Evolutionary conservation across 306 rosid genomes (phyloP).

Genomic region (Clitoria ternatea): DNA sequence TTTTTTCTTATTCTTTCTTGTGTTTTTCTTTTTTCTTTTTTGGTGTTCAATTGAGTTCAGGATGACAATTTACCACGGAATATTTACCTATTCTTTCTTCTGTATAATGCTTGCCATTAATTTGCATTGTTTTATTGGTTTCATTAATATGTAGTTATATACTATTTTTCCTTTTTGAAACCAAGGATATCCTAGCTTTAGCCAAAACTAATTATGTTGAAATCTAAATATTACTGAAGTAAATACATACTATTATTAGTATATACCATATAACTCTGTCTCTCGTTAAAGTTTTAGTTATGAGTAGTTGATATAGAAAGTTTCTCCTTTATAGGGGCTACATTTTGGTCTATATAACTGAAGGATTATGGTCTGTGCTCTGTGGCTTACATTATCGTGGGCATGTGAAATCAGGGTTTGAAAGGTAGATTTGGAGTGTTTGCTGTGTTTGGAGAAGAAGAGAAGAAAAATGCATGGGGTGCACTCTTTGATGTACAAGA

Average conservation of each 20-base stretch:
- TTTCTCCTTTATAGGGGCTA: not conserved
- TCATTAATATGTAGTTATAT: too few relatives aligned
- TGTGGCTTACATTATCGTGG: not conserved
- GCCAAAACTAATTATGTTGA: too few relatives aligned
- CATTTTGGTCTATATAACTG: not conserved
- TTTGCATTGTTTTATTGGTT: not conserved
- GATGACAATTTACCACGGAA: not conserved
- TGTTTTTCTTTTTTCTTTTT: not conserved
- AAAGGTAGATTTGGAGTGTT: slow-evolving; percentile 68
- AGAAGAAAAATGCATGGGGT: slow-evolving; percentile 77
- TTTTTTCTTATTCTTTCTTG: not conserved
- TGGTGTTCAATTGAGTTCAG: not conserved
- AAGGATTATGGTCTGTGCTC: not conserved
- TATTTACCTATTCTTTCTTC: not conserved
- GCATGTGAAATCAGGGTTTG: slow-evolving; percentile 51
- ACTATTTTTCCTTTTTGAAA: too few relatives aligned
- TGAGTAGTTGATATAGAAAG: not conserved
- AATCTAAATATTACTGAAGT: too few relatives aligned
- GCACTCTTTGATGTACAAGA: slow-evolving; percentile 93
- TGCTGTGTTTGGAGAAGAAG: slow-evolving; percentile 69
- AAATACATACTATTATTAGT: too few relatives aligned
- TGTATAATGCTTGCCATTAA: not conserved
- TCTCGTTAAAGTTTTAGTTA: not conserved
- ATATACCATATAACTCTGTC: too few relatives aligned
- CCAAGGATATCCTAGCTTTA: too few relatives aligned